Percentiles rank a stretch among this genome's conserved stretches.
Conservation (phyloP, 805 yeast genomes). For the Candida sithepensis region DNA sequence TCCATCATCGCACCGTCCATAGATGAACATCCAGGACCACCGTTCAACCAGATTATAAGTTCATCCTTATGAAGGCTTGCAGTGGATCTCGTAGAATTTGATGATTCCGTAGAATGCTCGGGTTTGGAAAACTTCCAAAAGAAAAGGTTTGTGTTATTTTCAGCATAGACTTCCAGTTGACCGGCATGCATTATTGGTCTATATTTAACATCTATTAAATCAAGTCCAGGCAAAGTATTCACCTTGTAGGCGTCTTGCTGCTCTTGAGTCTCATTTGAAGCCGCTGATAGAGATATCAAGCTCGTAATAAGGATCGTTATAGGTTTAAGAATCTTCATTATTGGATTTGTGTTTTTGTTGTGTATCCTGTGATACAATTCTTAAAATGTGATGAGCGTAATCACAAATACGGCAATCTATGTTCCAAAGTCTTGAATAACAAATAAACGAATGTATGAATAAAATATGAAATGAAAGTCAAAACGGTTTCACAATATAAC, state of each 20-base stretch:
- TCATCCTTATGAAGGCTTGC: constrained; percentile 24
- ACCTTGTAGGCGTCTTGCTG: constrained; percentile 16
- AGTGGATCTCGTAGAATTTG: not conserved
- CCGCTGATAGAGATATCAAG: not conserved
- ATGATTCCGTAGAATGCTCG: constrained; percentile 16
- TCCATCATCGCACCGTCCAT: constrained; percentile 97
- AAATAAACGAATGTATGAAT: too few relatives aligned
- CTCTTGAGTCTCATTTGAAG: not conserved
- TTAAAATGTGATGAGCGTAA: not conserved
- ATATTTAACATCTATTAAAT: constrained; percentile 18
- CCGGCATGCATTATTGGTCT: constrained; percentile 62
- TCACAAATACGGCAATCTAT: not conserved
- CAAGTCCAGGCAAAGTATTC: constrained; percentile 26
- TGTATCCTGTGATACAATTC: too few relatives aligned
- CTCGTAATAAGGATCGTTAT: not conserved
- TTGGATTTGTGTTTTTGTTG: not conserved
- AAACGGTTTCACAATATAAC: too few relatives aligned
- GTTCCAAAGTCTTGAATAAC: not conserved
- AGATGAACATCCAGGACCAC: constrained; percentile 98
- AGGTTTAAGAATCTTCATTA: not conserved
- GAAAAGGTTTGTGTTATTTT: constrained; percentile 57
- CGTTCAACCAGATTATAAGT: constrained; percentile 86
- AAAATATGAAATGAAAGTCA: too few relatives aligned
- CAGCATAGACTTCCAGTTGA: constrained; percentile 53
- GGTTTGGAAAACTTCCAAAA: constrained; percentile 66